Conservation (phyloP, 73 alveolate genomes). For the Strombidium stylifer region DNA sequence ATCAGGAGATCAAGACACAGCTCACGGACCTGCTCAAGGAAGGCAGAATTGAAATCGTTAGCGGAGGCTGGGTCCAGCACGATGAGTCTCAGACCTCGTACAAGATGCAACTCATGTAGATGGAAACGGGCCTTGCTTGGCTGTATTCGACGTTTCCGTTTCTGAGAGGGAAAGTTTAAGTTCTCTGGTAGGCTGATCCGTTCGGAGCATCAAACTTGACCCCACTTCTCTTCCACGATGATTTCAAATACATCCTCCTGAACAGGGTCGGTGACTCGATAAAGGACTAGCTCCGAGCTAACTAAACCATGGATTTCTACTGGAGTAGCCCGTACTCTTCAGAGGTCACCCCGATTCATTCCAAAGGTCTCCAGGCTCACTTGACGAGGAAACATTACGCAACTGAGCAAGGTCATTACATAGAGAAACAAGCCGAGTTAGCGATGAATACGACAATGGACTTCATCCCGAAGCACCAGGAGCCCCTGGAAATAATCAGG, state of each 20-base stretch:
- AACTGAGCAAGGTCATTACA: neutral
- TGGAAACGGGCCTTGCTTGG: constrained; percentile 36
- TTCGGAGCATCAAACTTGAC: constrained; percentile 23
- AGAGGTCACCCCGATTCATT: too few species aligned
- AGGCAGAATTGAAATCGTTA: constrained; percentile 25
- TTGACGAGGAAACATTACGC: constrained; percentile 48
- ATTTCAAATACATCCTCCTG: neutral
- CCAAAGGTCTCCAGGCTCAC: constrained; percentile 32
- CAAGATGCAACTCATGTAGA: neutral
- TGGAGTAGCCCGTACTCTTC: constrained; percentile 12
- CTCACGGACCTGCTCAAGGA: neutral
- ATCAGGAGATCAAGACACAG: neutral
- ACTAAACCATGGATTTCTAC: constrained; percentile 31
- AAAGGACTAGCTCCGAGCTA: constrained; percentile 13
- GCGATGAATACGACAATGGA: neutral
- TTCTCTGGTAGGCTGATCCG: constrained; percentile 41
- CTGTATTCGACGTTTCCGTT: constrained; percentile 12
- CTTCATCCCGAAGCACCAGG: too few species aligned
- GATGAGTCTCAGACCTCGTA: constrained; percentile 30
- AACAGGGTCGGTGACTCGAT: constrained; percentile 51
- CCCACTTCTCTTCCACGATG: neutral
- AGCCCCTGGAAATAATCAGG: neutral
- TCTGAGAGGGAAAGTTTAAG: neutral
- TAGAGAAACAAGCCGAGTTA: neutral
- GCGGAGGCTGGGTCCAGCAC: constrained; percentile 52